Base-by-base conservation (phyloP, 106 monocot genomes). In the Dendrobium catenatum region DNA sequence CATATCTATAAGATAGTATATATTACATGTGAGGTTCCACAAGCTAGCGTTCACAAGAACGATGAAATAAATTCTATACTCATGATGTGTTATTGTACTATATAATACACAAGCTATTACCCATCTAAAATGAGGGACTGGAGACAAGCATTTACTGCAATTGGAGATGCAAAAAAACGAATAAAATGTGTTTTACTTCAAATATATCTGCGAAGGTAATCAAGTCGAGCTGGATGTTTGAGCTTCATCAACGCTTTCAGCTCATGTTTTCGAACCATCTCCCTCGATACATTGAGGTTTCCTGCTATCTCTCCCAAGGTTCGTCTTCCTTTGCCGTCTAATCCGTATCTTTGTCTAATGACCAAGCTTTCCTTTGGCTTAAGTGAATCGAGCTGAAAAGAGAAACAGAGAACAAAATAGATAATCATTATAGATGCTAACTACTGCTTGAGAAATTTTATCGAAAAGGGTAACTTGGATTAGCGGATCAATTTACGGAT, bases 341-440 rank as follows among this genome's bases (percentile, higher is more conserved):
- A 86, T 29, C 96, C 96, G 43, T 88, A 97, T 77, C 96, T 90
- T 76, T 97, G 96, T 83, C 96, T 83, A 77, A 97, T 92, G 27
- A 97, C 96, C 86, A 97, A 66, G 86, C 90, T 94, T 83, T 97
- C 96, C 86, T 94, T 97, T 8, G 96, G 96, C 82, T 90, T 94
- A 70, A 97, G 89, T 70, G 96, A 97, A 89, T 97, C 96, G 6
- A 97, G 82, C 96, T 97, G 84, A 85, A 86, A 26, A 72, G 33
- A 66, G 22, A 51, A 51, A 51, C 7, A 48, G 48, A 10, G 64
- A 26, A 6, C 24, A 2, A 4, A 20, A n/a, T 24, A 22, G 22
- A 2, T 22, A 61, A 61, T 61, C n/a, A 61, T 5, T 66, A 8
- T 1, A 22, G 20, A 66, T 1, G 5, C 9, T 9, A 55, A 17